Evolutionary conservation across 2,329 filamentous ascomycete species (phyloP).

Genomic region (Herpotrichia juniperi): DNA sequence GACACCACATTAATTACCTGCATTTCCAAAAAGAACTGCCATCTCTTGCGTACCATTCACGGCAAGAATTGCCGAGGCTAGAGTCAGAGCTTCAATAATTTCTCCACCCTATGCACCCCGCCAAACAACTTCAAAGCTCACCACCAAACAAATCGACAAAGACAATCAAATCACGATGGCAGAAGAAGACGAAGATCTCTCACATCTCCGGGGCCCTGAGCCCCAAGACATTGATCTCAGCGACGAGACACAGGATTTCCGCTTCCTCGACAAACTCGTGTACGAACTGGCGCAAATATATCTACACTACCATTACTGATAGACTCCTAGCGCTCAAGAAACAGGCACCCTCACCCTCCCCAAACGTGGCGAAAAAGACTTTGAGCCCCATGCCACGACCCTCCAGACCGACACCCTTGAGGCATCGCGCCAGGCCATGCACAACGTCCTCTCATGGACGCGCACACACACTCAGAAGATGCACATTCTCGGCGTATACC

Average conservation of each 20-base stretch:
- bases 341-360: constrained; percentile 65
- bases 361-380: constrained; percentile 95
- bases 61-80: constrained; percentile 1
- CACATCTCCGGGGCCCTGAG: constrained; percentile 29
- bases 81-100: constrained; percentile 5
- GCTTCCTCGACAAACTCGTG: constrained; percentile 67
- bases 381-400: constrained; percentile 87
- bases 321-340: constrained; percentile 22
- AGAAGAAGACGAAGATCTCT: constrained; percentile 43
- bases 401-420: constrained; percentile 80
- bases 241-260: constrained; percentile 87
- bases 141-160: not conserved
- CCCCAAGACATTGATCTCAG: constrained; percentile 59
- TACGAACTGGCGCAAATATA: constrained; percentile 30
- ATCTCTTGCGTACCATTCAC: no score
- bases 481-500: constrained; percentile 75
- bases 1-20: no score
- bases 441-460: constrained; percentile 80
- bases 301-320: constrained; percentile 1
- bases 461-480: constrained; percentile 73
- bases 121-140: not conserved
- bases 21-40: no score
- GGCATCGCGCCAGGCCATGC: constrained; percentile 84
- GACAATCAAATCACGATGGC: constrained; percentile 27
- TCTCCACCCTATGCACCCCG: not conserved